These are phyloP conservation scores for Schizophyllum commune DNA, from an alignment of 1,284 basidiomycete species.

Conservation along the genomic window DNA sequence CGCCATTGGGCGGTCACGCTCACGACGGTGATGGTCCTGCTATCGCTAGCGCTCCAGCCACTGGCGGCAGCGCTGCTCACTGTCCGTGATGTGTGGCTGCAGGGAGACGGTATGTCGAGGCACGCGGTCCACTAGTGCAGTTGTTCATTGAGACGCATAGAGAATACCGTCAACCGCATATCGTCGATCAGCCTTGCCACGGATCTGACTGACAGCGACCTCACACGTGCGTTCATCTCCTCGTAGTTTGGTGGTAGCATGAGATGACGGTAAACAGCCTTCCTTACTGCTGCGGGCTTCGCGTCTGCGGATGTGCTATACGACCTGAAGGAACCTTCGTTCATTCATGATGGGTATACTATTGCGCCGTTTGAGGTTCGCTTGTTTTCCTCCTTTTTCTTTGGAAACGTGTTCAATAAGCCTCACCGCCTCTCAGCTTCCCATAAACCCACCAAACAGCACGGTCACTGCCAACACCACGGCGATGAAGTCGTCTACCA, in stretches of 20 bases:
- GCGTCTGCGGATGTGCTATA: constrained; percentile 41
- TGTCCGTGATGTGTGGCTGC: constrained; percentile 35
- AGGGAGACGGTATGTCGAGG: constrained; percentile 10
- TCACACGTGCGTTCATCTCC: constrained; percentile 30
- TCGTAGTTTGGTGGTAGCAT: constrained; percentile 1
- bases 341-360: constrained; percentile 35
- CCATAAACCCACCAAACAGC: background rate
- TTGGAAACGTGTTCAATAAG: no score
- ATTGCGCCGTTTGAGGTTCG: constrained; percentile 36
- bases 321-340: constrained; percentile 34
- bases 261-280: constrained; percentile 23
- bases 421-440: no score
- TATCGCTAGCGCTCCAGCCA: constrained; percentile 40
- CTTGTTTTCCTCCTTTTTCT: no score
- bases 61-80: constrained; percentile 40
- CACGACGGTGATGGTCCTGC: constrained; percentile 37
- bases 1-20: constrained; percentile 40
- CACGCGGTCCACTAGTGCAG: background rate
- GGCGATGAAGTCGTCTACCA: constrained; percentile 35
- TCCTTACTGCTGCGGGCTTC: constrained; percentile 45
- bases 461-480: constrained; percentile 40
- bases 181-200: constrained; percentile 36
- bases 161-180: constrained; percentile 26
- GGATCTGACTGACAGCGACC: constrained; percentile 32
- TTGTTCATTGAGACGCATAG: constrained; percentile 15